phyloP scores from a whole-genome alignment of 768 basidiomycete genomes.

The Pleurotus salmoneostramineus region DNA sequence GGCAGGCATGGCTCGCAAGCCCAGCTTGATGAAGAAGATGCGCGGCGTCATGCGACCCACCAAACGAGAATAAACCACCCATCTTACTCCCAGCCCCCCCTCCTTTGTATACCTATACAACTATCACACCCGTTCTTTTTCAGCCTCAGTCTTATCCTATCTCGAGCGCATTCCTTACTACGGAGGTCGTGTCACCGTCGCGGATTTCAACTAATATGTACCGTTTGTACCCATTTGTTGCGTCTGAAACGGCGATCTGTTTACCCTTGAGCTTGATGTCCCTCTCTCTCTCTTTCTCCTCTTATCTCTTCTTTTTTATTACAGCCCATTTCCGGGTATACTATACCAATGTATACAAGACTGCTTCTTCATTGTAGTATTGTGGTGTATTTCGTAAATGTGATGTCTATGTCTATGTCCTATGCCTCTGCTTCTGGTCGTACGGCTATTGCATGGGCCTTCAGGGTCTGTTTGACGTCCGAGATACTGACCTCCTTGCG shows the following conservation, averaged over 20 bases:
- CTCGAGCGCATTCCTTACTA: background rate
- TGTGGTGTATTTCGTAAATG: constrained; percentile 4
- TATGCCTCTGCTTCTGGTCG: constrained; percentile 24
- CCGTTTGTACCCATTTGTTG: background rate
- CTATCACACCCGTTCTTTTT: background rate
- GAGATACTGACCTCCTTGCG: constrained; percentile 79
- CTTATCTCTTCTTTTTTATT: constrained; percentile 12
- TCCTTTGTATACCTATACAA: background rate
- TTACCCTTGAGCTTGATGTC: background rate
- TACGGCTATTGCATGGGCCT: constrained; percentile 44
- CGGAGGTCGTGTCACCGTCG: background rate
- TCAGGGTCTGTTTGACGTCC: constrained; percentile 69
- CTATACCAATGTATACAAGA: constrained; percentile 10
- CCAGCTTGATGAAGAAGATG: constrained; percentile 78
- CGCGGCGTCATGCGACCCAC: constrained; percentile 65
- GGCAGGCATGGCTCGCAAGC: constrained; percentile 61
- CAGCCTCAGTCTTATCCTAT: background rate
- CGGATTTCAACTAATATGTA: background rate
- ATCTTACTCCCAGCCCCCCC: background rate
- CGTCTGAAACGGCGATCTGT: background rate
- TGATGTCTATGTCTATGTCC: constrained; percentile 10
- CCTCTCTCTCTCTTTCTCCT: constrained; percentile 4
- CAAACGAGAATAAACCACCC: constrained; percentile 22
- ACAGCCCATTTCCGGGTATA: constrained; percentile 12
- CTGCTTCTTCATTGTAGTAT: constrained; percentile 15